Evolutionary conservation across 495 filamentous ascomycete species (phyloP).

Genomic region (Hamigera avellanea): DNA sequence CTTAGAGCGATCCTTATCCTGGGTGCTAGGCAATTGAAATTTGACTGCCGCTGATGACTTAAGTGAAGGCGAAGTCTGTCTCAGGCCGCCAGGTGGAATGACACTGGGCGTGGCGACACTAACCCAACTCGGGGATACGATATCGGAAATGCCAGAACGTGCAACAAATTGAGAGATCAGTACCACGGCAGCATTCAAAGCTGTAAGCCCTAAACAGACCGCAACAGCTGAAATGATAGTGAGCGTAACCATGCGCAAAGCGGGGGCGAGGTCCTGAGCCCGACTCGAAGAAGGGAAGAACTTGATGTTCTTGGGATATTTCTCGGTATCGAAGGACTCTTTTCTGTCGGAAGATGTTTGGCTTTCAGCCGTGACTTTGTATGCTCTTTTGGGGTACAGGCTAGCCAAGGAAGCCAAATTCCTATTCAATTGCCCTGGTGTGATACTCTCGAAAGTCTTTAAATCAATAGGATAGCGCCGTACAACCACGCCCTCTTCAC

Average conservation of each 20-base stretch:
- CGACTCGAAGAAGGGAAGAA: constrained; percentile 17
- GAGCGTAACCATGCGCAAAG: constrained; percentile 29
- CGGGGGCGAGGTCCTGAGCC: constrained; percentile 24
- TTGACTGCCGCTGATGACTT: constrained; percentile 10
- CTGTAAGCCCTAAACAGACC: constrained; percentile 24
- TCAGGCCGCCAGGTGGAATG: constrained; percentile 7
- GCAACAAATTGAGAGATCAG: constrained; percentile 17
- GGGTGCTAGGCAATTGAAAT: constrained; percentile 6
- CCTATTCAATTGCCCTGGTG: constrained; percentile 61
- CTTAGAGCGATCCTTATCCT: constrained; percentile 5
- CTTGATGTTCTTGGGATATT: constrained; percentile 18
- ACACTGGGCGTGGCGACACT: constrained; percentile 9
- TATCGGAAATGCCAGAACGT: constrained; percentile 13
- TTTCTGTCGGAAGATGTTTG: constrained; percentile 5
- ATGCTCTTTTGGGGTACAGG: constrained; percentile 22
- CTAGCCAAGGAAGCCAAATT: constrained; percentile 59
- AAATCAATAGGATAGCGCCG: constrained; percentile 59
- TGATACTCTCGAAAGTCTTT: constrained; percentile 60
- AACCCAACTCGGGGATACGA: constrained; percentile 6
- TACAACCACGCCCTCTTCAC: constrained; percentile 37
- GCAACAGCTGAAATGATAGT: constrained; percentile 27
- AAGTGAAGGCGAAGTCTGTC: constrained; percentile 18
- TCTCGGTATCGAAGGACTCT: constrained; percentile 12
- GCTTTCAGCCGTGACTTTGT: constrained; percentile 13
- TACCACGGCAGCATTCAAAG: constrained; percentile 12